Percentiles rank a stretch among this genome's conserved stretches.
These are phyloP conservation scores for Penicillium sp. DNA, from an alignment of 2,329 filamentous ascomycete species.

Conservation along the genomic window DNA sequence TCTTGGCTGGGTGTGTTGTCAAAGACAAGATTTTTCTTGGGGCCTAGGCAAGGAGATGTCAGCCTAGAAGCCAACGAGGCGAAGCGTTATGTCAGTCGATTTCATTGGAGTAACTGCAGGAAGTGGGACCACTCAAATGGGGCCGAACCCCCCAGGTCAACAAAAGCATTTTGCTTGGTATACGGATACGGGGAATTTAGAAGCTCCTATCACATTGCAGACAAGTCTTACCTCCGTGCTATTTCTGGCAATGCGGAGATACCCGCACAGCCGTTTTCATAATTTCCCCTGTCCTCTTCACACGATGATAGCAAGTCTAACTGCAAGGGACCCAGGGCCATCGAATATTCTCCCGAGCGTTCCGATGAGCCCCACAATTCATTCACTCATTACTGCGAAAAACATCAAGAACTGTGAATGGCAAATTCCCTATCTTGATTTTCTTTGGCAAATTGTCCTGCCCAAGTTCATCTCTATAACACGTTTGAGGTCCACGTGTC, in stretches of 20 bases:
- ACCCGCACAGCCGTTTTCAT: background rate
- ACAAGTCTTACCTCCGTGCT: background rate
- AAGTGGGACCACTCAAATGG: background rate
- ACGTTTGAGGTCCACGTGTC: background rate
- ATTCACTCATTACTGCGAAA: too few relatives aligned
- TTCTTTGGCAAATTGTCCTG: too few relatives aligned
- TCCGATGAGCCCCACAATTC: too few relatives aligned
- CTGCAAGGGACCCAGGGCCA: too few relatives aligned
- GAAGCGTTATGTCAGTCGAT: background rate
- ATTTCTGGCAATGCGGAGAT: background rate
- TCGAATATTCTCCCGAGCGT: too few relatives aligned
- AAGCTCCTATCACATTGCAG: background rate
- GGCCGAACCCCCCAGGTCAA: background rate
- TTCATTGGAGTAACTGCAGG: slow-evolving; percentile 1
- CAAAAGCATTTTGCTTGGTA: background rate
- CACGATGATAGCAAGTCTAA: background rate
- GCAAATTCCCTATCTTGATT: too few relatives aligned
- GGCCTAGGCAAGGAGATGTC: background rate
- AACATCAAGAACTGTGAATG: too few relatives aligned
- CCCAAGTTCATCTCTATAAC: too few relatives aligned
- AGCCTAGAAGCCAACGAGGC: background rate
- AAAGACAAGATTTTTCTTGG: background rate
- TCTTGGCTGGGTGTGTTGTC: background rate
- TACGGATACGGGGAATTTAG: too few relatives aligned
- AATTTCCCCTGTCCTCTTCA: background rate